Conservation (phyloP, 768 basidiomycete genomes). For the Piloderma croceum region DNA sequence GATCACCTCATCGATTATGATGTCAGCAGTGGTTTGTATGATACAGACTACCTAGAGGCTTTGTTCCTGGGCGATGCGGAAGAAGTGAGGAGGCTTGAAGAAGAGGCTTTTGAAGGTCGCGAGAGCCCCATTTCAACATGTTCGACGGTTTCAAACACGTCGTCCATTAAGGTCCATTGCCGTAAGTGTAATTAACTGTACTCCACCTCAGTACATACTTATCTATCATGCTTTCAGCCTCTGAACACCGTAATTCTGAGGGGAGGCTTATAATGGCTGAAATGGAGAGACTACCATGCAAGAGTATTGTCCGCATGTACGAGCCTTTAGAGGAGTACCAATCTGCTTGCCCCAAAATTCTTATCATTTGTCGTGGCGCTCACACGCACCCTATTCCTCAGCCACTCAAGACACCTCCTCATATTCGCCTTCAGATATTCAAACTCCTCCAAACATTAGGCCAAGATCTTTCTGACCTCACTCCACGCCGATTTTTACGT, state of each 20-base stretch:
- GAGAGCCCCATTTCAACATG: constrained; percentile 14
- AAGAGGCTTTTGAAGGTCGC: constrained; percentile 6
- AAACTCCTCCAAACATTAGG: constrained; percentile 5
- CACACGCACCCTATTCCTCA: constrained; percentile 21
- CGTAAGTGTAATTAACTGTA: constrained; percentile 10
- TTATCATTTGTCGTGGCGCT: constrained; percentile 10
- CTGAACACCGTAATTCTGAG: constrained; percentile 7
- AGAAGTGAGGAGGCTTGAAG: constrained; percentile 18
- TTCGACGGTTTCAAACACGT: constrained; percentile 14
- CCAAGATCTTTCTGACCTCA: constrained; percentile 16
- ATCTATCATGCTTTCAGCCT: constrained; percentile 5
- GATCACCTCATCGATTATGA: constrained; percentile 6
- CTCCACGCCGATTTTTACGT: constrained; percentile 12
- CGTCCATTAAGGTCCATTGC: constrained; percentile 12
- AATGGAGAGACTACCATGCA: constrained; percentile 8
- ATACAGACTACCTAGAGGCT: constrained; percentile 19
- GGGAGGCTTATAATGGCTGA: constrained; percentile 6
- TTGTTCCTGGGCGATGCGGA: constrained; percentile 15
- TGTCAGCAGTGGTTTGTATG: constrained; percentile 11
- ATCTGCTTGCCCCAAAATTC: constrained; percentile 12
- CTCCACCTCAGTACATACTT: not conserved
- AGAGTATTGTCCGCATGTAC: constrained; percentile 5
- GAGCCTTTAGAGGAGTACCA: constrained; percentile 12
- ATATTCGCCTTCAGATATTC: constrained; percentile 3
- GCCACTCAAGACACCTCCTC: constrained; percentile 13